Evolutionary conservation across 2,329 filamentous ascomycete species (phyloP), one percentile per base, ranked within the genome.

Genomic region (Boeremia exigua): DNA sequence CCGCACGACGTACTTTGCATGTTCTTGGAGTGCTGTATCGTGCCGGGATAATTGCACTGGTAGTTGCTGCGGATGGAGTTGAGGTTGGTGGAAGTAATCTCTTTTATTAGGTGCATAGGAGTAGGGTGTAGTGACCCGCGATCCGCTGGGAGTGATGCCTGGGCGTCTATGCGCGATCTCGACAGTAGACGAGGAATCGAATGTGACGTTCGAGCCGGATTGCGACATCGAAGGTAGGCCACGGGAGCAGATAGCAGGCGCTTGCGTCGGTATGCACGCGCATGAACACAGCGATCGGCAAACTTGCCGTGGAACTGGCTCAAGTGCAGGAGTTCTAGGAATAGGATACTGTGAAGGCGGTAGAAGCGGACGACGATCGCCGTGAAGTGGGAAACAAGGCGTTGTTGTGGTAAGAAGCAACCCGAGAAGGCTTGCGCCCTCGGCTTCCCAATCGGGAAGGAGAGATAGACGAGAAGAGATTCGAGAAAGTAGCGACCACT

Each of bases 11-110:
- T 27, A 50, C 33, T 66, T 54, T 17, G 65, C 66, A 56, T 74
- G 70, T 10, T 73, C 66, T 48, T 68, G 65, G 3, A 72, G 50
- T 30, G 69, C 62, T 25, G 55, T 61, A 48, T 61, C 67, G 23
- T 70, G 64, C 37, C 63, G 60, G 6, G 58, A 42, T 10, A 61
- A 36, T 19, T 15, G 9, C 7, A 23, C 14, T 48, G 7, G 48
- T 43, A 11, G 58, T 54, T 38, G 46, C 6, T 12, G 49, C 38
- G 10, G 56, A 58, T 37, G 43, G 6, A 55, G 48, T 36, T 51
- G 47, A 10, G 49, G 48, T 6, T 56, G 36, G 19, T 55, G 33
- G n/a, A 49, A 10, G 29, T 55, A 32, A 15, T 40, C 39, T 28
- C n/a, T 45, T 9, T n/a, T 19, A 14, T 12, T 45, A 39, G 45